phyloP scores from a whole-genome alignment of 2,329 filamentous ascomycete species.

The Cadophora sp. region DNA sequence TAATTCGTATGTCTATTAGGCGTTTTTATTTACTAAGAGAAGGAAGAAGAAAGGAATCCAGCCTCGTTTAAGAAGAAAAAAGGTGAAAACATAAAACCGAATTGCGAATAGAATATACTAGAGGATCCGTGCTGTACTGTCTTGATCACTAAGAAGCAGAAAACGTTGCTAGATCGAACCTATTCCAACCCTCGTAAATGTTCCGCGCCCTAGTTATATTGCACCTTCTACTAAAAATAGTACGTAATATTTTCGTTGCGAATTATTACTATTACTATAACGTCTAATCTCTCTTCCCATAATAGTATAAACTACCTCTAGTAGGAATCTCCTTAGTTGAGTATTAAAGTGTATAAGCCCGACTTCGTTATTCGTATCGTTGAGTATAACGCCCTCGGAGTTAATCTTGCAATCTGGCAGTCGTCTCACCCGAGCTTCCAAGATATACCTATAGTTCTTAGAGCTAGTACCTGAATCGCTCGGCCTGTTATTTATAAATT shows the following conservation, averaged over 20 bases:
- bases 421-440: conserved; percentile 19
- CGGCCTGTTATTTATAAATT: conserved; percentile 4
- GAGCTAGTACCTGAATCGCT: neutral
- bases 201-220: conserved; percentile 1
- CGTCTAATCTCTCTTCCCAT: neutral
- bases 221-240: neutral
- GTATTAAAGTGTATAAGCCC: conserved; percentile 1
- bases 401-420: conserved; percentile 22
- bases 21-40: neutral
- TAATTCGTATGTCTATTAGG: conserved; percentile 1
- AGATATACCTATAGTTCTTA: neutral
- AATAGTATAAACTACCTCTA: neutral
- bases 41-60: conserved; percentile 1
- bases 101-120: conserved; percentile 1
- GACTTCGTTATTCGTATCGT: conserved; percentile 6
- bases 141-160: conserved; percentile 18
- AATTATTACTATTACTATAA: neutral
- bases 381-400: conserved; percentile 15
- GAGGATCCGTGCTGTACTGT: neutral
- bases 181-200: conserved; percentile 23
- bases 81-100: conserved; percentile 1
- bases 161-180: conserved; percentile 21
- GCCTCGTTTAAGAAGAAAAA: conserved; percentile 2
- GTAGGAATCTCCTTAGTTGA: neutral
- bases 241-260: neutral